Percentiles rank a stretch among this genome's conserved stretches.
phyloP scores from a whole-genome alignment of 306 rosid genomes.

The Psophocarpus tetragonolobus region DNA sequence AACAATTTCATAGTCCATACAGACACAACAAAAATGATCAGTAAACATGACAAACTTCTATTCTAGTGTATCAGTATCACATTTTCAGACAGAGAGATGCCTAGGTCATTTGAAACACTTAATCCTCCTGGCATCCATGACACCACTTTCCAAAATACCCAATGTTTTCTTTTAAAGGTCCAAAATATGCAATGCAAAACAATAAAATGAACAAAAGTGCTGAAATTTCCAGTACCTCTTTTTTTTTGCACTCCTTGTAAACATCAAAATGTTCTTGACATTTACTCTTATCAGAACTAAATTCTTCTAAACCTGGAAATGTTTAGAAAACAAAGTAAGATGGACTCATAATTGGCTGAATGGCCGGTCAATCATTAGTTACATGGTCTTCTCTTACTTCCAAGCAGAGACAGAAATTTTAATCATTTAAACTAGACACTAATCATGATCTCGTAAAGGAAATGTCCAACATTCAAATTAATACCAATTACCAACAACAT shows the following conservation, averaged over 20 bases:
- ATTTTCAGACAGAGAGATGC: conserved; percentile 23
- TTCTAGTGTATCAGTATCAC: neutral
- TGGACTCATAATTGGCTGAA: neutral
- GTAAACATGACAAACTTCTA: neutral
- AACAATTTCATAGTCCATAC: neutral
- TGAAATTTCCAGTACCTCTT: conserved; percentile 63
- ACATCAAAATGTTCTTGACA: conserved; percentile 89
- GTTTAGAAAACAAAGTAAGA: neutral
- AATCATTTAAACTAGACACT: neutral
- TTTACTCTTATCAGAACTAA: conserved; percentile 71
- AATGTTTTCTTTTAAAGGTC: too few relatives aligned
- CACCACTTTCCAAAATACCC: conserved; percentile 7
- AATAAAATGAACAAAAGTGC: neutral
- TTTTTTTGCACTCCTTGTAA: conserved; percentile 96
- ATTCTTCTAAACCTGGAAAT: conserved; percentile 78
- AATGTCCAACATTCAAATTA: neutral
- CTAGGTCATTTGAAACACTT: conserved; percentile 9
- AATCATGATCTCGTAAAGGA: neutral
- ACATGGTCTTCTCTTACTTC: conserved; percentile 1
- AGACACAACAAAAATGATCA: neutral
- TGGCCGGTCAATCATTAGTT: neutral
- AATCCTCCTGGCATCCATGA: conserved; percentile 1
- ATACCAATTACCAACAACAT: neutral
- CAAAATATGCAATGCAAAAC: conserved; percentile 11
- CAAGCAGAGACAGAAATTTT: conserved; percentile 5